These are phyloP conservation scores for Quercus ilex DNA, from an alignment of 306 rosid species.

Conservation along the genomic window DNA sequence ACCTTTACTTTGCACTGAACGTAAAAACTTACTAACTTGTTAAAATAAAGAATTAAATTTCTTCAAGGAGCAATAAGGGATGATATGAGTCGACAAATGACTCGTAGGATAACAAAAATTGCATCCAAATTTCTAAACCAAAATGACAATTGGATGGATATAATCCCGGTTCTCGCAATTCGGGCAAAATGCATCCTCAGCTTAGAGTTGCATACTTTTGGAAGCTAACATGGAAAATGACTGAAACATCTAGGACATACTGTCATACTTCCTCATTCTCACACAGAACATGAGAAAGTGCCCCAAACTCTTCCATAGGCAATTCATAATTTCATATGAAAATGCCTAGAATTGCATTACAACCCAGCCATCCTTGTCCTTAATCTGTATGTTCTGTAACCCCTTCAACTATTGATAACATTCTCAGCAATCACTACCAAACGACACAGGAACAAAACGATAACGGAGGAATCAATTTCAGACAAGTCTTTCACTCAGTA, in stretches of 20 bases:
- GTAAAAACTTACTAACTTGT: background rate
- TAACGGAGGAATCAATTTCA: background rate
- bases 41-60: background rate
- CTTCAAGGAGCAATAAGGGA: background rate
- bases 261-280: background rate
- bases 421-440: background rate
- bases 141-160: background rate
- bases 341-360: background rate
- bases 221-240: background rate
- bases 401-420: background rate
- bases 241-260: background rate
- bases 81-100: background rate
- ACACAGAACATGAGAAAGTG: background rate
- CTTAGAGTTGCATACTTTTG: background rate
- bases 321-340: background rate
- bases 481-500: slow-evolving; percentile 2
- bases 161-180: background rate
- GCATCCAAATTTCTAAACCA: background rate
- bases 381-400: background rate
- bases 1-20: background rate
- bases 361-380: slow-evolving; percentile 1
- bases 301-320: background rate
- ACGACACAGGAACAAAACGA: background rate
- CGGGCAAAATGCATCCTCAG: background rate
- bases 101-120: background rate